These are phyloP conservation scores for Metschnikowia kofuensis DNA, from an alignment of 805 yeast species.

Conservation along the genomic window DNA sequence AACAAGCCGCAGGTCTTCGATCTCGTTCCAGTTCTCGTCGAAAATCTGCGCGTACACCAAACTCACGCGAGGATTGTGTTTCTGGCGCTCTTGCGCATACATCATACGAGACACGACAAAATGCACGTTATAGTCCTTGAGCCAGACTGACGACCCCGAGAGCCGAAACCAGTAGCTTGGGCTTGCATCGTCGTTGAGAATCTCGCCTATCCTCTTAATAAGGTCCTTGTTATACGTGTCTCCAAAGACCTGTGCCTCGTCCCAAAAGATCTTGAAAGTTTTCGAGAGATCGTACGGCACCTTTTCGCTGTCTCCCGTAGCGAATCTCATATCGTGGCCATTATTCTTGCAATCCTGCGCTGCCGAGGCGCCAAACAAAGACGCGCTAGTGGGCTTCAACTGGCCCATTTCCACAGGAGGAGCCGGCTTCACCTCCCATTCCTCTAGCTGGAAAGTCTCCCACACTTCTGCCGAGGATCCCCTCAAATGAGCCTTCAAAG, in stretches of 20 bases:
- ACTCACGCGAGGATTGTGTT: constrained; percentile 16
- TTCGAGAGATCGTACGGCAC: constrained; percentile 7
- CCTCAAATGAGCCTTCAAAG: constrained; percentile 4
- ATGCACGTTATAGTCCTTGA: constrained; percentile 21
- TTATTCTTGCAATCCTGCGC: background rate
- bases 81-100: constrained; percentile 11
- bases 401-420: constrained; percentile 5
- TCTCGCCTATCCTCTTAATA: constrained; percentile 1
- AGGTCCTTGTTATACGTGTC: constrained; percentile 12
- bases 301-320: constrained; percentile 2
- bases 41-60: constrained; percentile 20
- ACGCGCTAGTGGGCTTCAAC: background rate
- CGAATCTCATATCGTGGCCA: constrained; percentile 1
- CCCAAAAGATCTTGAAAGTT: constrained; percentile 4
- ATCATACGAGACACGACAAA: constrained; percentile 20
- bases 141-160: constrained; percentile 23
- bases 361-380: background rate
- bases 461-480: constrained; percentile 7
- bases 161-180: constrained; percentile 19
- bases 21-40: constrained; percentile 22
- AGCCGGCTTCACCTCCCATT: background rate
- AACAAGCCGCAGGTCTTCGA: constrained; percentile 21
- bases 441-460: constrained; percentile 3
- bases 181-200: background rate
- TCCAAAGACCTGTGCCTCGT: constrained; percentile 7